Percentiles rank a stretch among this genome's conserved stretches.
Conservation (phyloP, 305 asterid genomes). For the Nicotiana rustica region DNA sequence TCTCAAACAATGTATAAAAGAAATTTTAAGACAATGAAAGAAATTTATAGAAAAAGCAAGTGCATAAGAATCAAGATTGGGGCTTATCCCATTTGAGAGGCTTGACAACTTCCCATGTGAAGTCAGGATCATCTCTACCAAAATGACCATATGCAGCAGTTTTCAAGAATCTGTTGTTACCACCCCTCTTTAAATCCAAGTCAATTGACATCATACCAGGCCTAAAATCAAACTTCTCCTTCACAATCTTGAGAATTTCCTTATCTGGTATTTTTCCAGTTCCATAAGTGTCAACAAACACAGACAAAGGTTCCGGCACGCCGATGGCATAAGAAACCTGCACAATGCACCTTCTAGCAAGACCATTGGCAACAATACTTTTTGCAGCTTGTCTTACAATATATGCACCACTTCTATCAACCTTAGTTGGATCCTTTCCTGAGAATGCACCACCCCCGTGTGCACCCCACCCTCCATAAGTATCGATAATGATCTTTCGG, state of each 20-base stretch:
- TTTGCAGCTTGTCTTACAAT: constrained; percentile 65
- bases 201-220: constrained; percentile 70
- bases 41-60: background rate
- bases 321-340: constrained; percentile 70
- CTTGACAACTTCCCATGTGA: constrained; percentile 65
- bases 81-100: constrained; percentile 59
- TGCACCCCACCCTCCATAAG: constrained; percentile 67
- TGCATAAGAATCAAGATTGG: constrained; percentile 39
- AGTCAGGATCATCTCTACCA: constrained; percentile 60
- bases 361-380: constrained; percentile 60
- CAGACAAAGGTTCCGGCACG: constrained; percentile 65
- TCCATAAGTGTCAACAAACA: constrained; percentile 59
- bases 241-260: constrained; percentile 59
- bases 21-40: background rate
- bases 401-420: constrained; percentile 64
- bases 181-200: constrained; percentile 63
- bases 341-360: constrained; percentile 64
- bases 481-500: constrained; percentile 64
- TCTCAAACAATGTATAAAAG: background rate
- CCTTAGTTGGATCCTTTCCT: constrained; percentile 66
- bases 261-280: constrained; percentile 62
- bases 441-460: constrained; percentile 70
- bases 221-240: constrained; percentile 65
- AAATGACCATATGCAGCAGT: constrained; percentile 69
- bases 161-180: constrained; percentile 57